These are phyloP conservation scores for Neurospora sp. DNA, from an alignment of 495 filamentous ascomycete genomes.

Conservation along the genomic window DNA sequence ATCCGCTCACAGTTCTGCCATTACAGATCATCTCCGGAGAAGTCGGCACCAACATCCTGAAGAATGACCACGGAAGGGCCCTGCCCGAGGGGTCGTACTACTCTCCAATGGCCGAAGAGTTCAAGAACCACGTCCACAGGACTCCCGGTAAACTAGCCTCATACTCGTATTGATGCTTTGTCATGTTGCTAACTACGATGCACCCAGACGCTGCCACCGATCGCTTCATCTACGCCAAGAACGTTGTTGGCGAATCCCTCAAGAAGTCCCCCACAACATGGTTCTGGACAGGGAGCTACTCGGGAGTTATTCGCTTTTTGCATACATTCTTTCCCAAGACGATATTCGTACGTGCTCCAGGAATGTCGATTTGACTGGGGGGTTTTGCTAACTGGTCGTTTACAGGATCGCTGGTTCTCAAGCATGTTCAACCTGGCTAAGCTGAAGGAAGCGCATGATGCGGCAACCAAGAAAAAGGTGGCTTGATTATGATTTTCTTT, in stretches of 20 bases:
- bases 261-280: background rate
- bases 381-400: background rate
- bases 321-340: background rate
- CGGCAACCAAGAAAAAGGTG: background rate
- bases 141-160: background rate
- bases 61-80: background rate
- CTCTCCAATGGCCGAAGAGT: background rate
- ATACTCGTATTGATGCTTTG: no score
- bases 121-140: background rate
- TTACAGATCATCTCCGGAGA: background rate
- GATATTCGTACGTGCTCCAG: background rate
- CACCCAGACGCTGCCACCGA: background rate
- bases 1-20: background rate
- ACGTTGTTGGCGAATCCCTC: background rate
- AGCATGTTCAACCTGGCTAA: background rate
- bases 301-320: background rate
- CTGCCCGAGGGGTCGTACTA: background rate
- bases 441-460: background rate
- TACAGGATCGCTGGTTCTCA: background rate
- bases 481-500: background rate
- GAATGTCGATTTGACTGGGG: accelerated
- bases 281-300: background rate
- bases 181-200: no score
- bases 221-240: background rate
- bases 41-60: background rate